phyloP scores from a whole-genome alignment of 805 yeast species.

The Kazachstania taianensis region DNA sequence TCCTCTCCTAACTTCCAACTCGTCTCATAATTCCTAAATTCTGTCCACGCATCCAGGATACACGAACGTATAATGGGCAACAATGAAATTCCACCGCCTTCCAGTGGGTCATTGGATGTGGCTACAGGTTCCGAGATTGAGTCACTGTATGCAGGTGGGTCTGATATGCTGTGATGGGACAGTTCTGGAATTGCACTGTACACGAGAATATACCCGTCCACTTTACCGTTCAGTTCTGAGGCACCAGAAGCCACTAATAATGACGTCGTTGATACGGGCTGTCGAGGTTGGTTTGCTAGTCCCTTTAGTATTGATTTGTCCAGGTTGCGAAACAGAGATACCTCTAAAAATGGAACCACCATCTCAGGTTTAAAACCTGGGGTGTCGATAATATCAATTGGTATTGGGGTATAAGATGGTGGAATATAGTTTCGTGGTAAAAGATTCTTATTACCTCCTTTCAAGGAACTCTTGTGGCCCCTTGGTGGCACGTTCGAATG shows the following conservation, averaged over 20 bases:
- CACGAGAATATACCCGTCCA: constrained; percentile 65
- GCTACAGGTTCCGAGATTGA: constrained; percentile 3
- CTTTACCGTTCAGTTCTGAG: constrained; percentile 60
- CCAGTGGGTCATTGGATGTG: neutral
- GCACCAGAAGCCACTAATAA: constrained; percentile 70
- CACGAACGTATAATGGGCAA: constrained; percentile 42
- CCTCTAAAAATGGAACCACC: constrained; percentile 67
- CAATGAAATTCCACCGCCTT: constrained; percentile 20
- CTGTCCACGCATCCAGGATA: constrained; percentile 65
- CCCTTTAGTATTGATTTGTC: constrained; percentile 50
- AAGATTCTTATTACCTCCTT: neutral
- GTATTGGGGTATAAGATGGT: constrained; percentile 49
- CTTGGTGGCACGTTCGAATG: neutral
- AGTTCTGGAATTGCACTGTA: constrained; percentile 59
- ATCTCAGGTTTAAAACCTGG: constrained; percentile 59
- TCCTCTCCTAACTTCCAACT: constrained; percentile 58
- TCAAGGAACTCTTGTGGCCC: neutral
- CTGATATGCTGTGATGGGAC: constrained; percentile 18
- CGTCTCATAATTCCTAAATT: constrained; percentile 43
- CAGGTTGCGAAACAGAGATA: constrained; percentile 52
- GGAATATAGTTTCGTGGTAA: constrained; percentile 31
- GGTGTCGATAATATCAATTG: constrained; percentile 63
- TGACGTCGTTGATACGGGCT: constrained; percentile 55
- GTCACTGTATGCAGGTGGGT: constrained; percentile 48
- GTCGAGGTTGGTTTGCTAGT: constrained; percentile 52